Evolutionary conservation across 345 rosid species (phyloP), one percentile per base, ranked within the genome.

Genomic region (Eucalyptus regnans): DNA sequence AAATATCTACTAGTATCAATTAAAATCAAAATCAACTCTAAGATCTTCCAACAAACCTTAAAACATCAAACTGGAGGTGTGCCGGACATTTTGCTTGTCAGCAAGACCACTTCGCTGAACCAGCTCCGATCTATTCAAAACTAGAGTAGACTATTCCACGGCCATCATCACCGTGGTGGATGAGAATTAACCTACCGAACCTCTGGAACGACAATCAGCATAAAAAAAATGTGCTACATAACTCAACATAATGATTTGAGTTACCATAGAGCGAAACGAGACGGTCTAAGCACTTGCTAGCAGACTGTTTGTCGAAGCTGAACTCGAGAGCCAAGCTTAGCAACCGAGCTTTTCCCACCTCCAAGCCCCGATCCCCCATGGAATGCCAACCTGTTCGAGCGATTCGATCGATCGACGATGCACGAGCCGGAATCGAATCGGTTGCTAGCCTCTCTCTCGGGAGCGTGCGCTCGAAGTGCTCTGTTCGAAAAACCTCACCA

Each of bases 291-390:
- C 95, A 92, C 88, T 91, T 93, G 71, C 88, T 90, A 0, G 62
- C 29, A 25, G 97, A 93, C 43, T 94, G 93, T 83, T 93, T 93
- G 58, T 95, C 95, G 91, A 96, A 96, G 29, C 99, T 96, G 48
- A 93, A 91, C 0, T 92, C 93, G 52, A 94, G 92, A 64, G 99
- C 99, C 90, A 97, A 88, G 95, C 96, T 96, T 49, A 96, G 71
- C 64, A 96, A 90, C 89, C 95, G 94, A 56, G 12, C 62, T 56
- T 4, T 56, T 0, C 41, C 43, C 43, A 2, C 62, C 62, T 56
- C 62, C 29, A 7, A 23, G 29, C 29, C 62, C 62, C 62, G 1
- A 56, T 23, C 1, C 62, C 6, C 29, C 29, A 9, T 0, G 29
- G 1, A 56, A 23, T 56, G 0, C 2, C 62, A 23, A 22, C 13